Percentiles rank a stretch among this genome's conserved stretches.
Conservation (phyloP, 306 rosid genomes). For the Citrullus amarus region DNA sequence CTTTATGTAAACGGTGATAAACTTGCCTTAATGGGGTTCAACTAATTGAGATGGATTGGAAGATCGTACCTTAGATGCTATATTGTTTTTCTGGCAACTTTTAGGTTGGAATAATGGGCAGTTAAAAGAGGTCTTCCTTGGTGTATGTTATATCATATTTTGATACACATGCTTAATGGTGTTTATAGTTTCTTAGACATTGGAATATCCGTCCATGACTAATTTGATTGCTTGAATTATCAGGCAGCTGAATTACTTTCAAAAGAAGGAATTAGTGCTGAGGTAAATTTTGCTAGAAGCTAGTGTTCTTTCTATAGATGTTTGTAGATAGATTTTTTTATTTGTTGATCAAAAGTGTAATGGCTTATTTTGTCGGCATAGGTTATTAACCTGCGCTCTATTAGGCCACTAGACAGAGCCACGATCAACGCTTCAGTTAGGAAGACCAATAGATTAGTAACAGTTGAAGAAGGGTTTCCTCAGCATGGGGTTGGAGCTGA, state of each 20-base stretch:
- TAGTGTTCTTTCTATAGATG: not conserved
- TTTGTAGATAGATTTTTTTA: not conserved
- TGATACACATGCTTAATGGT: not conserved
- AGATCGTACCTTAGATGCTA: not conserved
- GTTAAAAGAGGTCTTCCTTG: not conserved
- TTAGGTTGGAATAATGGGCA: not conserved
- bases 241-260: conserved; percentile 91
- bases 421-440: conserved; percentile 87
- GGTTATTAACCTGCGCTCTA: conserved; percentile 88
- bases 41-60: not conserved
- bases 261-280: conserved; percentile 92
- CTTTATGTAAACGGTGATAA: not conserved
- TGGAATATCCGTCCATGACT: conserved; percentile 2
- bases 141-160: not conserved
- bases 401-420: conserved; percentile 87
- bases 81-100: not conserved
- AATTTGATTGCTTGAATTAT: conserved; percentile 19
- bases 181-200: not conserved
- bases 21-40: not conserved
- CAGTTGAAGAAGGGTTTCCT: conserved; percentile 99
- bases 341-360: conserved; percentile 9
- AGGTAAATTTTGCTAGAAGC: conserved; percentile 35
- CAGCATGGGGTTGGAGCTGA: conserved; percentile 99
- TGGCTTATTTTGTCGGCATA: conserved; percentile 12
- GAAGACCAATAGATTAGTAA: conserved; percentile 85